Percentiles rank a stretch among this genome's conserved stretches.
Conservation (phyloP, 768 basidiomycete genomes). For the Mycena leptocephala region DNA sequence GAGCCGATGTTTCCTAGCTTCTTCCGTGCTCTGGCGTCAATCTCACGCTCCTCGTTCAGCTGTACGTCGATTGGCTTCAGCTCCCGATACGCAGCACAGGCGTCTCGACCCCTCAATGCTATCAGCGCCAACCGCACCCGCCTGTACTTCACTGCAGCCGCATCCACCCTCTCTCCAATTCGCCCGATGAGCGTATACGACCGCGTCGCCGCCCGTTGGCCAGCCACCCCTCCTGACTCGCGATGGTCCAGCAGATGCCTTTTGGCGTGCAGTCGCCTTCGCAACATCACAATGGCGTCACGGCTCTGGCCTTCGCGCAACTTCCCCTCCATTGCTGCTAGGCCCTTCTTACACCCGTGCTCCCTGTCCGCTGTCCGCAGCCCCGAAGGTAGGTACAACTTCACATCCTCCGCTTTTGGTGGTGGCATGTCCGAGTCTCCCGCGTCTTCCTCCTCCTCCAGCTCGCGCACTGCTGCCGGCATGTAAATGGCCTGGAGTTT, state of each 20-base stretch:
- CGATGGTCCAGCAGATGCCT: slow-evolving; percentile 8
- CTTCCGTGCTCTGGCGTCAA: not conserved
- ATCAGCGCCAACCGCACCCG: no score
- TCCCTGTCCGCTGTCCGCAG: not conserved
- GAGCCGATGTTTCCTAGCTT: no score
- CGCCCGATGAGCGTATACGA: slow-evolving; percentile 4
- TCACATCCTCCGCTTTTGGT: no score
- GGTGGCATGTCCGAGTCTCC: not conserved
- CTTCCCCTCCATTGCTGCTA: no score
- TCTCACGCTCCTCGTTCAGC: not conserved
- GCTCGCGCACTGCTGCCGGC: not conserved
- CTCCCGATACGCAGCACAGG: no score
- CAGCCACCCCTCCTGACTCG: not conserved
- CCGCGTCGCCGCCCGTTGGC: slow-evolving; percentile 7
- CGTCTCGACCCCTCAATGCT: not conserved
- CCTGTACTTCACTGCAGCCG: not conserved
- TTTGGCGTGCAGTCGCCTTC: slow-evolving; percentile 7
- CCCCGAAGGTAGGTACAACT: slow-evolving; percentile 23
- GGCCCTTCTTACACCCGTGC: not conserved
- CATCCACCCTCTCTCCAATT: not conserved
- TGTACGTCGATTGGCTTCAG: not conserved
- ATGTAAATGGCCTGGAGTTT: slow-evolving; percentile 1
- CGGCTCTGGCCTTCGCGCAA: slow-evolving; percentile 25
- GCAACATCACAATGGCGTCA: not conserved
- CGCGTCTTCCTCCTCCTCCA: slow-evolving; percentile 16